Evolutionary conservation across 441 rosid genomes (phyloP), one percentile per base, ranked within the genome.

Genomic region (Aleurites moluccanus): DNA sequence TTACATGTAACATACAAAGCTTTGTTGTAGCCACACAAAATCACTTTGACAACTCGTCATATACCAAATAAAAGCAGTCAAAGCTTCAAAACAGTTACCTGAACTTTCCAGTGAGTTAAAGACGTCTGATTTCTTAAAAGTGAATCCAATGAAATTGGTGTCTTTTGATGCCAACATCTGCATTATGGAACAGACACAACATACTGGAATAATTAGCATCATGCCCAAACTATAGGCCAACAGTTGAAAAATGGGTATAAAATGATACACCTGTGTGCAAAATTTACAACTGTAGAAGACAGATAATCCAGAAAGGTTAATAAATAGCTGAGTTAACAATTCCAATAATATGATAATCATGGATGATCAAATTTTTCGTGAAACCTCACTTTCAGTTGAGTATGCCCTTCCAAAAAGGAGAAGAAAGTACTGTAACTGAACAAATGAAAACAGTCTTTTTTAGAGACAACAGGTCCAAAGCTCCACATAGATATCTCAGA

Each of bases 111-210:
- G 79, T 49, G 99, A 85, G 81, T 86, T 93, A 65, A 83, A 79
- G 75, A 89, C 82, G 73, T 92, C 98, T 63, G 99, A 92, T 82
- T 95, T 93, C 83, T 87, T 91, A 80, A 82, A 95, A 66, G 99
- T 95, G 79, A 89, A 93, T 81, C 99, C 99, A 28, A 95, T 90
- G 88, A 95, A 95, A 79, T 93, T 91, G 75, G 81, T 86, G 81
- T 95, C 99, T 80, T 85, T 95, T 35, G 98, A 95, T 66, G 99
- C 85, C 89, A 95, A 78, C 98, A 95, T 95, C 98, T 95, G 94
- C 80, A 79, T 65, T 74, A 80, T 27, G 30, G 80, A 53, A 80
- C 28, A 78, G 77, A 77, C 57, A 82, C 60, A 69, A 64, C 38
- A n/a, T n/a, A n/a, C 42, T 2, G 47, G 38, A 11, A 69, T 67